Evolutionary conservation across 1,284 basidiomycete species (phyloP).

Genomic region (Boletus mariae): DNA sequence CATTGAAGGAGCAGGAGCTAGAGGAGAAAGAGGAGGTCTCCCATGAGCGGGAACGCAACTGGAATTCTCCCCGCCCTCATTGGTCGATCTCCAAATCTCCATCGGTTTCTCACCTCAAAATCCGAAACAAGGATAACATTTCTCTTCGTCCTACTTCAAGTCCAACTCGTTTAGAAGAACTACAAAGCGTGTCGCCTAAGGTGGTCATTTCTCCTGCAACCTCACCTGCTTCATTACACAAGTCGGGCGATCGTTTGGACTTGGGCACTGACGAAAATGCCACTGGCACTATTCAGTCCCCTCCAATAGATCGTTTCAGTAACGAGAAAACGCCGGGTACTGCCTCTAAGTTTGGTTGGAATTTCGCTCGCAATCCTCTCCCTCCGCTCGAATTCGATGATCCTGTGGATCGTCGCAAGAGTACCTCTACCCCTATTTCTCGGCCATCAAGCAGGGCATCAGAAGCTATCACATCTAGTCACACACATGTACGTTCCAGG

Average conservation of each 20-base stretch:
- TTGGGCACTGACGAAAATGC: conserved; percentile 2
- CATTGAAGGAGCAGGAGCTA: conserved; percentile 32
- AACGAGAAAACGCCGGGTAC: conserved; percentile 20
- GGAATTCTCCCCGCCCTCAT: conserved; percentile 55
- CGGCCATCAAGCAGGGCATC: conserved; percentile 27
- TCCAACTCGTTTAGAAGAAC: conserved; percentile 8
- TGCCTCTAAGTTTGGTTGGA: conserved; percentile 40
- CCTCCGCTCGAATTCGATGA: conserved; percentile 42
- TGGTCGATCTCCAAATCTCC: conserved; percentile 38
- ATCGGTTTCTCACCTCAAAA: conserved; percentile 5
- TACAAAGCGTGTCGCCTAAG: conserved; percentile 3
- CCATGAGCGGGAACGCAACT: conserved; percentile 51
- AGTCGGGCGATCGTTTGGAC: conserved; percentile 3
- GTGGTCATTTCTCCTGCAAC: not conserved
- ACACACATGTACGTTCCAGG: conserved; percentile 46
- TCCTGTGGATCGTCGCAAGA: conserved; percentile 24
- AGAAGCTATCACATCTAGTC: conserved; percentile 30
- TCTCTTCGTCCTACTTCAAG: conserved; percentile 23
- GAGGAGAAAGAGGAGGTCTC: conserved; percentile 37
- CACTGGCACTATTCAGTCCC: not conserved
- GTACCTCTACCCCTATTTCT: conserved; percentile 19
- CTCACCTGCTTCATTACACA: conserved; percentile 2
- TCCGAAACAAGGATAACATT: conserved; percentile 5
- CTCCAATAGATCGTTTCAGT: conserved; percentile 7
- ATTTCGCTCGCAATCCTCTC: conserved; percentile 37